phyloP scores from a whole-genome alignment of 2,329 filamentous ascomycete species.

The Pestalotiopsis sp. region DNA sequence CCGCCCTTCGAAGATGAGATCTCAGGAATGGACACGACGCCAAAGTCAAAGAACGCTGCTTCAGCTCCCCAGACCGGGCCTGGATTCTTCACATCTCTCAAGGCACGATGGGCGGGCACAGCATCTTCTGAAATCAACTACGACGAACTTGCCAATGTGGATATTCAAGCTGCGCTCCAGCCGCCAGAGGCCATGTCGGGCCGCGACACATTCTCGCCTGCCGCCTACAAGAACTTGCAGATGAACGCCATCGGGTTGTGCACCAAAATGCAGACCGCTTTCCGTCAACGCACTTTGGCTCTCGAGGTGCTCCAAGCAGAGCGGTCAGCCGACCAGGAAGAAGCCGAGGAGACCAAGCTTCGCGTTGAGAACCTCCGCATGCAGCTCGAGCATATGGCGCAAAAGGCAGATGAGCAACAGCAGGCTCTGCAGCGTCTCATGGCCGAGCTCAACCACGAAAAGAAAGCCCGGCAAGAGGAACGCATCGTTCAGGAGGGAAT shows the following conservation, averaged over 20 bases:
- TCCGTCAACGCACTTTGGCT: conserved; percentile 54
- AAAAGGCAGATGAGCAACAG: conserved; percentile 56
- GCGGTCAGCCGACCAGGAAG: conserved; percentile 55
- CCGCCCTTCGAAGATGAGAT: conserved; percentile 23
- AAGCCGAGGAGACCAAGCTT: conserved; percentile 57
- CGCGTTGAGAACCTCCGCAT: conserved; percentile 56
- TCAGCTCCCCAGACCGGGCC: conserved; percentile 40
- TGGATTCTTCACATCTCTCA: conserved; percentile 48
- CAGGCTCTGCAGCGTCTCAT: conserved; percentile 50
- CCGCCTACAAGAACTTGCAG: conserved; percentile 64
- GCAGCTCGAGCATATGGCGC: conserved; percentile 63
- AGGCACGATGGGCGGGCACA: conserved; percentile 36
- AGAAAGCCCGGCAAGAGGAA: conserved; percentile 45
- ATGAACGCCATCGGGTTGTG: conserved; percentile 58
- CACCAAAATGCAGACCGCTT: conserved; percentile 59
- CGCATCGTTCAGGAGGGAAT: conserved; percentile 33
- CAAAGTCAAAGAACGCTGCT: conserved; percentile 28
- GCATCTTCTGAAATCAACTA: conserved; percentile 30
- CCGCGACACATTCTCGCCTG: conserved; percentile 57
- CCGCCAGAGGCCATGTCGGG: conserved; percentile 44
- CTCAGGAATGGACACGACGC: conserved; percentile 33
- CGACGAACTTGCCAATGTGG: conserved; percentile 58
- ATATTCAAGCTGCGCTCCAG: conserved; percentile 58
- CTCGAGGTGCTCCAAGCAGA: conserved; percentile 55
- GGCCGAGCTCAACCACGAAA: conserved; percentile 55